These are phyloP conservation scores for Microstegium vimineum DNA, from an alignment of 176 grass and related monocot species.

Conservation along the genomic window DNA sequence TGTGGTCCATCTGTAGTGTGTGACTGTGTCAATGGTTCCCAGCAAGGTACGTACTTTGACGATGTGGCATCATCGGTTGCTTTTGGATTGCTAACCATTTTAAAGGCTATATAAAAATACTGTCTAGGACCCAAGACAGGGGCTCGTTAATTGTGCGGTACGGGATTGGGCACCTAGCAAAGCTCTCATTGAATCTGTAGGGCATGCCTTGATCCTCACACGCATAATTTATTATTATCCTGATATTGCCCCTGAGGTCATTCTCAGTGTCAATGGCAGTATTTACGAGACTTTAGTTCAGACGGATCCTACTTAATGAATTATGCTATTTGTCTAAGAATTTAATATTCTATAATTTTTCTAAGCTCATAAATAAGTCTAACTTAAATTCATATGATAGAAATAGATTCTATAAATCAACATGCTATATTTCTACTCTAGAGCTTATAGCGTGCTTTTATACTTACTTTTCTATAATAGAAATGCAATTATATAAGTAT, in stretches of 20 bases:
- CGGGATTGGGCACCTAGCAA: background rate
- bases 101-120: background rate
- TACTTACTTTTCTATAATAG: no score
- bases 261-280: no score
- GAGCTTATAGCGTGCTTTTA: no score
- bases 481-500: no score
- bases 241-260: background rate
- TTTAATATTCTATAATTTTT: no score
- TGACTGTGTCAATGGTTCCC: background rate
- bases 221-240: background rate
- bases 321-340: no score
- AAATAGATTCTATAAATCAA: no score
- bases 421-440: no score
- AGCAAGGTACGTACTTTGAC: background rate
- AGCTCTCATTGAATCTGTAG: background rate
- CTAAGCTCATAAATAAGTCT: no score
- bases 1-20: background rate
- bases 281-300: no score
- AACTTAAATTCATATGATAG: no score
- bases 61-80: background rate
- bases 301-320: no score
- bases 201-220: background rate
- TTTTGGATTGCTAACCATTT: conserved; percentile 19
- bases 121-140: background rate
- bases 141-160: background rate